phyloP scores from a whole-genome alignment of 2,329 filamentous ascomycete genomes.

The Dothidotthia symphoricarpi region DNA sequence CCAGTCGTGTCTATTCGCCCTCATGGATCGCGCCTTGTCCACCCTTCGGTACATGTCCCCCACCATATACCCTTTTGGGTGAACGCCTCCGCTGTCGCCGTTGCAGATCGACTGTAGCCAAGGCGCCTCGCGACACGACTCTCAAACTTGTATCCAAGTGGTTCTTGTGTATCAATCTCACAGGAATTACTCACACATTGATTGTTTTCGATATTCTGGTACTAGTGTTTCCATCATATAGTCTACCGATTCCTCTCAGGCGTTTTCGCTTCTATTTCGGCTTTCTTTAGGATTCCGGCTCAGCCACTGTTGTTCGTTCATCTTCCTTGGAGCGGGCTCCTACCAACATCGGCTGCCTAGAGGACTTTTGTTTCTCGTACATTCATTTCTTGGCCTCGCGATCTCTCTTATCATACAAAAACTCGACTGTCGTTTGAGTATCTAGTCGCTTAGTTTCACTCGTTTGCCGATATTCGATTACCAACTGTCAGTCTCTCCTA shows the following conservation, averaged over 20 bases:
- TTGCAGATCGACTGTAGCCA: constrained; percentile 45
- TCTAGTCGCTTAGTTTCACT: too few species aligned
- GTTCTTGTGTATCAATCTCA: constrained; percentile 40
- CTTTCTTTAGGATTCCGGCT: constrained; percentile 40
- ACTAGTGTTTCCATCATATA: constrained; percentile 39
- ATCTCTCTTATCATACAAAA: constrained; percentile 26
- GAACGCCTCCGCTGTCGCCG: constrained; percentile 41
- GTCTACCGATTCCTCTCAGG: constrained; percentile 32
- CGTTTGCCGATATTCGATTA: too few species aligned
- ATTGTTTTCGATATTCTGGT: constrained; percentile 32
- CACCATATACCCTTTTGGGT: constrained; percentile 37
- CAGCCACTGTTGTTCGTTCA: constrained; percentile 33
- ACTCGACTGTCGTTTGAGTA: constrained; percentile 31
- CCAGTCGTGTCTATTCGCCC: constrained; percentile 30
- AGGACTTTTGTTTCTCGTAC: constrained; percentile 39
- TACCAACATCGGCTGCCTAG: constrained; percentile 42
- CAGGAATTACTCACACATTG: constrained; percentile 33
- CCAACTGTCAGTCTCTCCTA: constrained; percentile 26
- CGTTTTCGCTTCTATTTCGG: constrained; percentile 39
- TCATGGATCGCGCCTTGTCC: constrained; percentile 27
- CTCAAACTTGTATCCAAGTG: constrained; percentile 40
- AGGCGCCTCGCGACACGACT: constrained; percentile 41
- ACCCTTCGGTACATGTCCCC: constrained; percentile 31
- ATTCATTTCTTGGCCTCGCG: constrained; percentile 36
- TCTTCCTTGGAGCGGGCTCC: constrained; percentile 41